Evolutionary conservation across 2,329 filamentous ascomycete species (phyloP).

Genomic region (Colletotrichum orchidophilum): DNA sequence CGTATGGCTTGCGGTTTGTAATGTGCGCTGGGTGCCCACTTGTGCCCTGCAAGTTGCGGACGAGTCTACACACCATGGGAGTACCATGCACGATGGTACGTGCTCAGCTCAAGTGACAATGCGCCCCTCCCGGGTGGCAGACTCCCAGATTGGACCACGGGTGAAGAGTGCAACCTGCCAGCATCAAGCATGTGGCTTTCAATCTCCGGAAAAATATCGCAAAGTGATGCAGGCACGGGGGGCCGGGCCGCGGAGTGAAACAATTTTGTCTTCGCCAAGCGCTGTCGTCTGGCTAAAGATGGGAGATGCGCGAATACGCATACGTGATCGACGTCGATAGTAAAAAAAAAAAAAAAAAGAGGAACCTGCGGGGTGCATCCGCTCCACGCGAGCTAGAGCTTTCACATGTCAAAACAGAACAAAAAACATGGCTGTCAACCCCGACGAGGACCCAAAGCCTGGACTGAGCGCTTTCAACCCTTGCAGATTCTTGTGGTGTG

Average conservation of each 20-base stretch:
- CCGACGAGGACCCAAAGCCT: slow-evolving; percentile 6
- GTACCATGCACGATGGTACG: too few species aligned
- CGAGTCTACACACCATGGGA: too few species aligned
- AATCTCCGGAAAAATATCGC: slow-evolving; percentile 23
- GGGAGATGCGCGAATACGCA: background rate
- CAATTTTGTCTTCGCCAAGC: slow-evolving; percentile 10
- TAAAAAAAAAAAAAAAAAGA: slow-evolving; percentile 29
- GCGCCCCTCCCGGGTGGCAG: too few species aligned
- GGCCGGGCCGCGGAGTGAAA: slow-evolving; percentile 21
- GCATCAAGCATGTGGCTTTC: slow-evolving; percentile 15
- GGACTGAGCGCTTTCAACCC: slow-evolving; percentile 14
- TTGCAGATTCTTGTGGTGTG: slow-evolving; percentile 22
- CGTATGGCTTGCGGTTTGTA: too few species aligned
- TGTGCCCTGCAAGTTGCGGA: background rate
- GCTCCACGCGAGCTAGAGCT: slow-evolving; percentile 26
- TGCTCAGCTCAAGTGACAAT: too few species aligned
- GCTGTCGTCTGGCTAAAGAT: slow-evolving; percentile 9
- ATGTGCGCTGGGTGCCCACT: too few species aligned
- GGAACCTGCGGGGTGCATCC: slow-evolving; percentile 33
- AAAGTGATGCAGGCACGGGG: slow-evolving; percentile 23
- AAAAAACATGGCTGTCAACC: background rate
- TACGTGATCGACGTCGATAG: slow-evolving; percentile 20
- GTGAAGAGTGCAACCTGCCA: background rate
- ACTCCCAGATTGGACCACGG: background rate
- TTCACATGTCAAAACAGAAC: slow-evolving; percentile 34